phyloP scores from a whole-genome alignment of 352 stramenopile species.

The Halophytophthora polymorphica region DNA sequence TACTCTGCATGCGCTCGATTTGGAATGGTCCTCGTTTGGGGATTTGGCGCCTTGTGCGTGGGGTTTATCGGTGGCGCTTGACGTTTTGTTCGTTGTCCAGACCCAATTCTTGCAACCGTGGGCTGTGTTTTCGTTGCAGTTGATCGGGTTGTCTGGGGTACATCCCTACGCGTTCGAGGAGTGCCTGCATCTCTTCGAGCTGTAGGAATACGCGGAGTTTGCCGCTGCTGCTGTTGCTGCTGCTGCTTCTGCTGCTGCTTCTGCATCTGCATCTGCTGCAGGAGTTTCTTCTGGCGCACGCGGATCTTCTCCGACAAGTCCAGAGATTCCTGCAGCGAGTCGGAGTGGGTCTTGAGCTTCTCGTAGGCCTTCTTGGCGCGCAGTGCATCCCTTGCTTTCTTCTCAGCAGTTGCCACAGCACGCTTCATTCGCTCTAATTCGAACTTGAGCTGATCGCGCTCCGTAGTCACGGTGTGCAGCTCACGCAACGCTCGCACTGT shows the following conservation, averaged over 20 bases:
- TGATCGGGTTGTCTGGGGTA: background rate
- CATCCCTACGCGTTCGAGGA: background rate
- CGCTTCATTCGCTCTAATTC: constrained; percentile 66
- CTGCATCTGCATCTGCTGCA: constrained; percentile 63
- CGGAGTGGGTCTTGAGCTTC: constrained; percentile 71
- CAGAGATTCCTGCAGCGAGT: constrained; percentile 73
- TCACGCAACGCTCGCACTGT: constrained; percentile 40
- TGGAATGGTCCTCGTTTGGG: background rate
- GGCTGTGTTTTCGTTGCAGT: constrained; percentile 13
- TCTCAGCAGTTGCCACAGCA: constrained; percentile 35
- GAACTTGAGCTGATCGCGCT: constrained; percentile 76
- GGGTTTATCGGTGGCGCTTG: constrained; percentile 2
- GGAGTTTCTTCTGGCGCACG: constrained; percentile 68
- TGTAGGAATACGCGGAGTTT: background rate
- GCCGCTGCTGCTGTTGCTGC: constrained; percentile 1
- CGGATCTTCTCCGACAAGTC: constrained; percentile 81
- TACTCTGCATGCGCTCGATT: constrained; percentile 17
- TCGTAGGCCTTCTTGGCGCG: constrained; percentile 58
- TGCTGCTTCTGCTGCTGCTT: constrained; percentile 49
- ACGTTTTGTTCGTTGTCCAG: constrained; percentile 3
- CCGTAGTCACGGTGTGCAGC: constrained; percentile 59
- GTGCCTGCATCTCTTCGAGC: constrained; percentile 6
- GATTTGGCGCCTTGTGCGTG: constrained; percentile 1
- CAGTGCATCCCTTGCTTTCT: constrained; percentile 44
- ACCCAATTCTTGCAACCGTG: constrained; percentile 3